These are phyloP conservation scores for Trichomonas gallinae DNA, from an alignment of 208 protist species.

Conservation along the genomic window DNA sequence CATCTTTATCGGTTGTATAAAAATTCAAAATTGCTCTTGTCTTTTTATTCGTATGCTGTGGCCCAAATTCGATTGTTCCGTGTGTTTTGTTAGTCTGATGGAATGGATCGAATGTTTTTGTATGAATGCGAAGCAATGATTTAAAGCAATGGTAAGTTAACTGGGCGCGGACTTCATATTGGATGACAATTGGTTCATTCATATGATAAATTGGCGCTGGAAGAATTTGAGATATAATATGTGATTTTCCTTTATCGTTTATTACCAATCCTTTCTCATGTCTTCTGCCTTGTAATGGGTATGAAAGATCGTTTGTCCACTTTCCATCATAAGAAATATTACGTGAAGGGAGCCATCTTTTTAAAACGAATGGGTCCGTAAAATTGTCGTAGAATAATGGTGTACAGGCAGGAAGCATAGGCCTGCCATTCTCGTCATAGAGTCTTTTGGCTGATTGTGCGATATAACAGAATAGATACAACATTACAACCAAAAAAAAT, in stretches of 20 bases:
- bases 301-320: not conserved
- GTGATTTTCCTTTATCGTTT: not conserved
- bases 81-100: constrained; percentile 26
- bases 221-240: constrained; percentile 8
- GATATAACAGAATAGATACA: no score
- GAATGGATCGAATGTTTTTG: not conserved
- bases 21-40: constrained; percentile 41
- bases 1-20: constrained; percentile 19
- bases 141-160: constrained; percentile 33
- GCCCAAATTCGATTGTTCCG: constrained; percentile 45
- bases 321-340: no score
- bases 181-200: constrained; percentile 17
- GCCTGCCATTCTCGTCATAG: no score
- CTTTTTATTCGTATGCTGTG: constrained; percentile 35
- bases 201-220: not conserved
- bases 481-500: no score
- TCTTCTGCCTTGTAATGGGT: not conserved
- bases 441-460: no score
- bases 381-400: no score
- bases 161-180: constrained; percentile 37
- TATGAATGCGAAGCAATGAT: constrained; percentile 40
- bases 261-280: not conserved
- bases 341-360: no score
- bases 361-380: no score
- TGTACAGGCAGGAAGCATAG: no score